phyloP scores from a whole-genome alignment of 139 green algal genomes.

The Coccomyxa sp. region DNA sequence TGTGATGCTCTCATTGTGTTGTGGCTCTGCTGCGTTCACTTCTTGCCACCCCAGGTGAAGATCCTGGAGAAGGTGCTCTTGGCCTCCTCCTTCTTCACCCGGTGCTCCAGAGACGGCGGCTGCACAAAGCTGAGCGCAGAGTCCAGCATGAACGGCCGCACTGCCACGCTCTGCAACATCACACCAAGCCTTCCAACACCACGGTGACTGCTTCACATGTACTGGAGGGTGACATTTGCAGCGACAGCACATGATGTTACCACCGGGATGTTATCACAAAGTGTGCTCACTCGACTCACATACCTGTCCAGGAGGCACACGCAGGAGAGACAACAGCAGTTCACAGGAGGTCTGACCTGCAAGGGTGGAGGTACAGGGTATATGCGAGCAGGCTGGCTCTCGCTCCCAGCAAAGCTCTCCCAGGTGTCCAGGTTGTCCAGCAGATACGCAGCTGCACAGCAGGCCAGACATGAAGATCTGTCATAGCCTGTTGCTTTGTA shows the following conservation, averaged over 20 bases:
- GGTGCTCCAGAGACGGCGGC: conserved; percentile 58
- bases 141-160: conserved; percentile 81
- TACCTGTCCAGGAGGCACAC: no score
- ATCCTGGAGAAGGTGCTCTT: conserved; percentile 13
- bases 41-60: conserved; percentile 15
- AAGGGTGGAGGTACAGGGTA: conserved; percentile 12
- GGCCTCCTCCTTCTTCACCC: conserved; percentile 31
- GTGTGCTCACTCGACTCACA: no score
- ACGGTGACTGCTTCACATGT: neutral
- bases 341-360: no score
- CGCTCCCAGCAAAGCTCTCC: conserved; percentile 33
- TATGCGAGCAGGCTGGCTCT: conserved; percentile 21
- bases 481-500: neutral
- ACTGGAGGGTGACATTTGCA: no score
- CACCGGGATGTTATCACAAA: no score
- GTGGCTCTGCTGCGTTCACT: neutral
- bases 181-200: no score
- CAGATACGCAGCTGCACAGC: conserved; percentile 29
- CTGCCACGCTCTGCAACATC: conserved; percentile 48
- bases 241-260: no score
- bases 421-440: conserved; percentile 51
- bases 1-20: no score
- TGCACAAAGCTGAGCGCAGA: conserved; percentile 60
- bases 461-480: neutral
- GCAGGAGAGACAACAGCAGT: no score